Conservation (phyloP, 1,284 basidiomycete genomes). For the Melampsora abietis-canadensis region DNA sequence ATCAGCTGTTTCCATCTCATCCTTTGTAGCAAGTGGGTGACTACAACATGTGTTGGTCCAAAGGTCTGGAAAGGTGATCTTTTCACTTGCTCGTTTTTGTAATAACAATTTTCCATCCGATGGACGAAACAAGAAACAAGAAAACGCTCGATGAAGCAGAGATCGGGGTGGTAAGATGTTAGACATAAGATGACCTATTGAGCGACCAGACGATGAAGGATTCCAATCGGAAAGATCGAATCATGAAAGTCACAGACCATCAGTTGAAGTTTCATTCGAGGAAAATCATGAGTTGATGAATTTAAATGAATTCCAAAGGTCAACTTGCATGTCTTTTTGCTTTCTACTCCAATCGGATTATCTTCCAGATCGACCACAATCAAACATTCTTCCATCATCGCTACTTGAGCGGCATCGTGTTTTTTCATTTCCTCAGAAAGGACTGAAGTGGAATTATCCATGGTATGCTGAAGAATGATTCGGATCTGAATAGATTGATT, state of each 20-base stretch:
- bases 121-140: constrained; percentile 92
- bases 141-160: constrained; percentile 94
- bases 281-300: background rate
- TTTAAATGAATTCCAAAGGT: background rate
- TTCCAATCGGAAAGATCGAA: constrained; percentile 2
- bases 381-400: constrained; percentile 87
- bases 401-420: constrained; percentile 58
- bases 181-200: constrained; percentile 83
- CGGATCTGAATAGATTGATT: too few relatives aligned
- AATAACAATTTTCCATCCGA: constrained; percentile 89
- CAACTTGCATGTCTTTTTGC: constrained; percentile 90
- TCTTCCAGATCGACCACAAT: constrained; percentile 92
- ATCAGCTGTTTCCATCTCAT: constrained; percentile 69
- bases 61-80: constrained; percentile 99
- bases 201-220: background rate
- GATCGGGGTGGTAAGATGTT: constrained; percentile 74
- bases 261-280: background rate
- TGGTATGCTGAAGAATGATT: background rate
- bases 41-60: constrained; percentile 99
- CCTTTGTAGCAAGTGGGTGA: constrained; percentile 72
- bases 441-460: constrained; percentile 14
- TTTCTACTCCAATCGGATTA: constrained; percentile 78
- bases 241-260: background rate
- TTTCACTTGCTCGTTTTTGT: constrained; percentile 90
- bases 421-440: constrained; percentile 43